Conservation (phyloP, 169 alveolate species). For the Cryptosporidium felis region DNA sequence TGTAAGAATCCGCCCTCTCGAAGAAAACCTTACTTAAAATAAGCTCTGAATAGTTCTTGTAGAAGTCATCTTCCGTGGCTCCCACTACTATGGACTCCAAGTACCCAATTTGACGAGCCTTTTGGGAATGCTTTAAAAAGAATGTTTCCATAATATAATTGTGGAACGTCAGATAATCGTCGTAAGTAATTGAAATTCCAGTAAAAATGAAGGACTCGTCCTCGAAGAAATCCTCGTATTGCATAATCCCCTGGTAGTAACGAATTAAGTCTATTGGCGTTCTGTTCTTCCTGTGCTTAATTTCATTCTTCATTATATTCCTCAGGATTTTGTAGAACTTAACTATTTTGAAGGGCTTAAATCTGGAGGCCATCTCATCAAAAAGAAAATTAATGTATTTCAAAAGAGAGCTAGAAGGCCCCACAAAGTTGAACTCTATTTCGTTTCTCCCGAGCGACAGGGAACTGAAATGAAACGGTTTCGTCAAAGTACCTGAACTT, state of each 20-base stretch:
- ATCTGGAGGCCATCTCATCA: not conserved
- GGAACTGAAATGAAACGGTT: slow-evolving; percentile 57
- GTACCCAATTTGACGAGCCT: slow-evolving; percentile 14
- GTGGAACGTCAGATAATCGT: slow-evolving; percentile 7
- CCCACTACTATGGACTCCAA: slow-evolving; percentile 43
- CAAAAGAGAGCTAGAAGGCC: slow-evolving; percentile 3
- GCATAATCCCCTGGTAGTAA: slow-evolving; percentile 55
- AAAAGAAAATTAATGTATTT: not conserved
- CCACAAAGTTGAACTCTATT: slow-evolving; percentile 47
- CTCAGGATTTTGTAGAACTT: slow-evolving; percentile 1
- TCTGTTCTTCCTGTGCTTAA: slow-evolving; percentile 33
- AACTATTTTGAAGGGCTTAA: slow-evolving; percentile 15
- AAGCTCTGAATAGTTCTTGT: not conserved
- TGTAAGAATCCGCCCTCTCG: slow-evolving; percentile 34
- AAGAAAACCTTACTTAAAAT: not conserved
- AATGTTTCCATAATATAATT: slow-evolving; percentile 18
- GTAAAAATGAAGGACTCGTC: slow-evolving; percentile 16
- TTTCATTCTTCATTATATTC: not conserved
- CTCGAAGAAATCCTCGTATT: slow-evolving; percentile 28
- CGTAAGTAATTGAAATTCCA: slow-evolving; percentile 29
- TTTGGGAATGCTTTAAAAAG: not conserved
- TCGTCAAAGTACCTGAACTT: not conserved
- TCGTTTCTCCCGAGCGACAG: not conserved
- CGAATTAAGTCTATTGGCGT: slow-evolving; percentile 49
- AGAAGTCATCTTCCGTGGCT: not conserved